These are phyloP conservation scores for Lachnellula hyalina DNA, from an alignment of 2,329 filamentous ascomycete species.

Conservation along the genomic window DNA sequence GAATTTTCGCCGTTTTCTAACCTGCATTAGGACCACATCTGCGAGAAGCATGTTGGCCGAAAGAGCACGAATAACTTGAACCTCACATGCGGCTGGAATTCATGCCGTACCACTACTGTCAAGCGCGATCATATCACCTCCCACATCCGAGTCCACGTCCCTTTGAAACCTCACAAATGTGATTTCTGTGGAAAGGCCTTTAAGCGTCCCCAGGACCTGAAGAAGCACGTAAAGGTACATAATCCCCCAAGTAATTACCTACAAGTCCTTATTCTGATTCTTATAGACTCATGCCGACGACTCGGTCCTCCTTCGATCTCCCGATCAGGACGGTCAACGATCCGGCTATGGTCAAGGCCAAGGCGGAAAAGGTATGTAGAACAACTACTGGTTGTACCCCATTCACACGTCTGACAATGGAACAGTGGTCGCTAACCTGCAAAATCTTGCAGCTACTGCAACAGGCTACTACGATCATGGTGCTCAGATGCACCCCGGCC, in stretches of 20 bases:
- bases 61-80: slow-evolving; percentile 99
- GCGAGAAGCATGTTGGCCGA: slow-evolving; percentile 94
- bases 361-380: slow-evolving; percentile 34
- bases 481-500: slow-evolving; percentile 55
- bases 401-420: slow-evolving; percentile 24
- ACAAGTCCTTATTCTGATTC: slow-evolving; percentile 21
- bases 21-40: slow-evolving; percentile 77
- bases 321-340: slow-evolving; percentile 28
- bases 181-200: slow-evolving; percentile 98
- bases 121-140: slow-evolving; percentile 99
- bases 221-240: slow-evolving; percentile 90
- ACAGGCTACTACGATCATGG: slow-evolving; percentile 55
- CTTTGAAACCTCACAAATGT: slow-evolving; percentile 97
- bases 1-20: background rate
- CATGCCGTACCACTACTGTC: slow-evolving; percentile 91
- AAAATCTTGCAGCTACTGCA: slow-evolving; percentile 28
- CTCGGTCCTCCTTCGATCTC: slow-evolving; percentile 58
- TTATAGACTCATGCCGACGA: slow-evolving; percentile 83
- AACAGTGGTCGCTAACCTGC: slow-evolving; percentile 31
- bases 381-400: slow-evolving; percentile 22
- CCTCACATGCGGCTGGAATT: slow-evolving; percentile 94
- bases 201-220: slow-evolving; percentile 96
- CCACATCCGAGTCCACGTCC: slow-evolving; percentile 97
- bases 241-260: background rate
- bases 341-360: slow-evolving; percentile 52